Evolutionary conservation across 1,284 basidiomycete species (phyloP).

Genomic region (Sphaerobolus stellatus): DNA sequence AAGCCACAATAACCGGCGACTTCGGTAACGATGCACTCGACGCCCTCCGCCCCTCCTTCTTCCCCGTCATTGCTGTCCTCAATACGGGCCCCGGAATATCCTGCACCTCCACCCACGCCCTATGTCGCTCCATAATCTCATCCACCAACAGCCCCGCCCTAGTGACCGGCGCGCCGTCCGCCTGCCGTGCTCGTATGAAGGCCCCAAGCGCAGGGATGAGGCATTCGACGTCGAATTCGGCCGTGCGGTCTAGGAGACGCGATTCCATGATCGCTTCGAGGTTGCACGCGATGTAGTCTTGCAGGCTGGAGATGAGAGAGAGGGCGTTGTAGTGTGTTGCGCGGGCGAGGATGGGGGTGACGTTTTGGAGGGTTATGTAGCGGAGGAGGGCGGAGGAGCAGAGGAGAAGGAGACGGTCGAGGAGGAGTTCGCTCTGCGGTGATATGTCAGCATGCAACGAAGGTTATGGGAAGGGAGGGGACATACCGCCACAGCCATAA

Average conservation of each 20-base stretch:
- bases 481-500: conserved; percentile 81
- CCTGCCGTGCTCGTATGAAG: conserved; percentile 65
- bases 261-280: conserved; percentile 88
- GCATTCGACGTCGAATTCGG: conserved; percentile 49
- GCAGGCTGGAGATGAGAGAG: conserved; percentile 70
- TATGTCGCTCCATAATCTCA: conserved; percentile 62
- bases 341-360: conserved; percentile 79
- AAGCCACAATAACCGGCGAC: too few relatives aligned
- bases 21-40: too few relatives aligned
- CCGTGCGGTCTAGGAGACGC: conserved; percentile 51
- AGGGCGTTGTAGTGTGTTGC: conserved; percentile 78
- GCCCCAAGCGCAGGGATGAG: conserved; percentile 69
- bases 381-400: conserved; percentile 77
- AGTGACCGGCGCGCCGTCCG: conserved; percentile 63
- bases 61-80: conserved; percentile 36
- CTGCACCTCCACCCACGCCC: conserved; percentile 76
- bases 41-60: conserved; percentile 26
- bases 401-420: conserved; percentile 82
- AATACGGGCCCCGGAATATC: conserved; percentile 76
- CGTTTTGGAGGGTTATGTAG: conserved; percentile 76
- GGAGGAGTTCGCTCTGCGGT: conserved; percentile 79
- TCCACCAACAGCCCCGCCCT: conserved; percentile 59
- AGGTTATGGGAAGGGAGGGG: neutral
- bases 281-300: conserved; percentile 81
- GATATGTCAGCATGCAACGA: conserved; percentile 4